Conservation (phyloP, 495 filamentous ascomycete genomes). For the Arthonia radiata region DNA sequence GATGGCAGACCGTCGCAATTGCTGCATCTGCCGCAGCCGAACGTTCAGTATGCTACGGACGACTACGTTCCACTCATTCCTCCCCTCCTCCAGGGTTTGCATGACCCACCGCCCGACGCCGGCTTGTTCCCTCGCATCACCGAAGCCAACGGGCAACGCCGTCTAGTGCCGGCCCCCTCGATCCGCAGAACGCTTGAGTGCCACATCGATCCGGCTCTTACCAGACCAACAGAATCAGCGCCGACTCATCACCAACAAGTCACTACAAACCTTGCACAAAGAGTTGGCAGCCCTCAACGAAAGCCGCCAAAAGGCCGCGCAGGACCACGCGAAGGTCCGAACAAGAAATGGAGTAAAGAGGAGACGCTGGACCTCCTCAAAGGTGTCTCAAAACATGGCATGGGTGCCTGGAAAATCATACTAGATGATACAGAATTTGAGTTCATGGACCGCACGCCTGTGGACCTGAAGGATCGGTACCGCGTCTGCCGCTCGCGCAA, state of each 20-base stretch:
- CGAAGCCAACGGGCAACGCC: slow-evolving; percentile 14
- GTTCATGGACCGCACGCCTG: slow-evolving; percentile 51
- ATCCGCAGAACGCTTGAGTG: too few relatives aligned
- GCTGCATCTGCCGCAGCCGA: too few relatives aligned
- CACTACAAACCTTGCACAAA: too few relatives aligned
- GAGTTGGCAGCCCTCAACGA: too few relatives aligned
- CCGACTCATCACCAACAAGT: too few relatives aligned
- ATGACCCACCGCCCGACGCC: slow-evolving; percentile 51
- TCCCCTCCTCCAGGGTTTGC: slow-evolving; percentile 52
- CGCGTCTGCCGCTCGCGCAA: too few relatives aligned
- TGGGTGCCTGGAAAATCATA: slow-evolving; percentile 74
- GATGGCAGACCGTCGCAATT: too few relatives aligned
- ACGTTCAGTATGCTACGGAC: too few relatives aligned
- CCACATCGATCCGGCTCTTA: too few relatives aligned
- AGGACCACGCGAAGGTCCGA: slow-evolving; percentile 6
- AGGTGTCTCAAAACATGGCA: slow-evolving; percentile 57
- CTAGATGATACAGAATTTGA: slow-evolving; percentile 44
- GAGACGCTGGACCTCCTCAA: slow-evolving; percentile 55
- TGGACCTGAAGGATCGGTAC: slow-evolving; percentile 65
- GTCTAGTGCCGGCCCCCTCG: too few relatives aligned
- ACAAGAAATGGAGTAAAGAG: slow-evolving; percentile 54
- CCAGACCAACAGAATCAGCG: too few relatives aligned
- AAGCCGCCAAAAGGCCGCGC: slow-evolving; percentile 4
- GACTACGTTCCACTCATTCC: too few relatives aligned
- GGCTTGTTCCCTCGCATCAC: slow-evolving; percentile 53